A percentile compares a stretch with the other conserved stretches of the same genome.
phyloP scores from a whole-genome alignment of 129 eudicot genomes.

The Chrysanthemum makinoi region DNA sequence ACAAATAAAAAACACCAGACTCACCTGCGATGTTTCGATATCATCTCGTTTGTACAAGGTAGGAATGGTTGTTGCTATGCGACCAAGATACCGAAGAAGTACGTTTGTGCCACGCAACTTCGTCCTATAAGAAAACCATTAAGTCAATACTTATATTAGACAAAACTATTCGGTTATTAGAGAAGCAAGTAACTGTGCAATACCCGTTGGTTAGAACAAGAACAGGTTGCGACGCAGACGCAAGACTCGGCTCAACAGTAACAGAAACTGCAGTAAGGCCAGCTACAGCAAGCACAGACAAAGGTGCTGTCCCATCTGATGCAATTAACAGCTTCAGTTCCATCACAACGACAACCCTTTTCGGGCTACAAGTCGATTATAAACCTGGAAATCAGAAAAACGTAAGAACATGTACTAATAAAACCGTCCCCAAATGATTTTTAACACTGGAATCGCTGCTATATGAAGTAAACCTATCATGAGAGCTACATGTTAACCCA shows the following conservation, averaged over 20 bases:
- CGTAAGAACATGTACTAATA: too few species aligned
- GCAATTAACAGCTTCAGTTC: too few species aligned
- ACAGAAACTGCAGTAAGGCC: conserved; percentile 18
- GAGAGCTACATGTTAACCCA: too few species aligned
- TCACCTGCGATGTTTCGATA: conserved; percentile 54
- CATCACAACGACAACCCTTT: background rate
- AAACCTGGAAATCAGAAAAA: background rate
- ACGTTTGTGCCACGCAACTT: conserved; percentile 36
- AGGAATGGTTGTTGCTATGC: conserved; percentile 28
- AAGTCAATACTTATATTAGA: background rate
- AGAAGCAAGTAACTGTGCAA: too few species aligned
- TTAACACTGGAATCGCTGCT: too few species aligned
- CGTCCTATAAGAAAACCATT: background rate
- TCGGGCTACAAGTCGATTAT: too few species aligned
- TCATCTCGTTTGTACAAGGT: conserved; percentile 50
- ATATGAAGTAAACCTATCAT: too few species aligned
- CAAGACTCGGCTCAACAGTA: conserved; percentile 35
- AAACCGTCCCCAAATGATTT: too few species aligned
- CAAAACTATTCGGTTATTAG: too few species aligned
- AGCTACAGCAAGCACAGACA: too few species aligned
- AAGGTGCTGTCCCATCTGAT: conserved; percentile 1
- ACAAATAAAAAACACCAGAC: too few species aligned
- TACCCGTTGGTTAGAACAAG: conserved; percentile 60
- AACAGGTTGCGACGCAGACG: conserved; percentile 50
- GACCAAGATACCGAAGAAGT: conserved; percentile 52